A percentile compares a stretch with the other conserved stretches of the same genome.
Evolutionary conservation across 2,329 filamentous ascomycete genomes (phyloP).

Genomic region (Colletotrichum truncatum): DNA sequence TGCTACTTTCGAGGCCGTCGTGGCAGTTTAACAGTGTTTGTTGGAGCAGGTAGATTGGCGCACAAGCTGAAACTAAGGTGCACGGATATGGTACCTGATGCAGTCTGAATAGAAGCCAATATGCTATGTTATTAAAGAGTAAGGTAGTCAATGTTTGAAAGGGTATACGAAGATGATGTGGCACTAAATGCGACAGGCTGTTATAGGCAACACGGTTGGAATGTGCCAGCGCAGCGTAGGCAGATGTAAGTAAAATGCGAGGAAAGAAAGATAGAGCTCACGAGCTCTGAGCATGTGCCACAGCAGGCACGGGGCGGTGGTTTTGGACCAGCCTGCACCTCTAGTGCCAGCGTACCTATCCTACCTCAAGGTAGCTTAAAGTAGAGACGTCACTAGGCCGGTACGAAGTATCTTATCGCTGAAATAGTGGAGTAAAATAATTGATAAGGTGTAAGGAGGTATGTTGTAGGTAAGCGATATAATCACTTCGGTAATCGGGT

Average conservation of each 20-base stretch:
- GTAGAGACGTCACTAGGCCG: slow-evolving; percentile 17
- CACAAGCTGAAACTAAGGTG: background rate
- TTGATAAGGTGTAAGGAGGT: background rate
- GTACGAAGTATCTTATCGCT: background rate
- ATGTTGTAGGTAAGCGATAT: background rate
- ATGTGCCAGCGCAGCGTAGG: background rate
- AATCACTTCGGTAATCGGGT: background rate
- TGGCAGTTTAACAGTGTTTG: background rate
- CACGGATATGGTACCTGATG: background rate
- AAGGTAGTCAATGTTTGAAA: no score
- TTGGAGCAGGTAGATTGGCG: background rate
- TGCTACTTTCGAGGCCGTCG: background rate
- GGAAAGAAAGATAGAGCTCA: slow-evolving; percentile 13
- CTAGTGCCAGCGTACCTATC: no score
- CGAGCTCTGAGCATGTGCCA: slow-evolving; percentile 31
- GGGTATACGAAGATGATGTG: background rate
- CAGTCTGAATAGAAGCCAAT: background rate
- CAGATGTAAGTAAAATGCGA: background rate
- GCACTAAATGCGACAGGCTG: background rate
- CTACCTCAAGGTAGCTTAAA: no score
- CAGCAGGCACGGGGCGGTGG: background rate
- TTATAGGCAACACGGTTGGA: background rate
- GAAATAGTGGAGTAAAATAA: background rate
- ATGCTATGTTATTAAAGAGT: no score
- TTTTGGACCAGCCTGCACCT: background rate